These are phyloP conservation scores for Bisporella sp. DNA, from an alignment of 2,329 filamentous ascomycete genomes.

Conservation along the genomic window DNA sequence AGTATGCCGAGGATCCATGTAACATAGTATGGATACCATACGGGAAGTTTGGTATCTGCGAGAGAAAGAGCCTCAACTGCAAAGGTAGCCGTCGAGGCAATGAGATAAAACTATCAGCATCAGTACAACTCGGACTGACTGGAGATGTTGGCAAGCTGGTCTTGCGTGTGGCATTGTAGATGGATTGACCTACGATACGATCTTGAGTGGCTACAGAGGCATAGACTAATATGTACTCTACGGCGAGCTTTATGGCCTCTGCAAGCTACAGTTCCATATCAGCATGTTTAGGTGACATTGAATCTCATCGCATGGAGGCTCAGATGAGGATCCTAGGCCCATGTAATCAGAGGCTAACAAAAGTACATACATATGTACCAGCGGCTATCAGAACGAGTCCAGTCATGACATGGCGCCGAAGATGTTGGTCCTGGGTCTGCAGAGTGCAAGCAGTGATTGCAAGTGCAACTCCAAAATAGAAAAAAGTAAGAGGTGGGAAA, in stretches of 20 bases:
- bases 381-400: conserved; percentile 30
- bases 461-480: conserved; percentile 48
- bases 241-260: no score
- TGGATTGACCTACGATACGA: background rate
- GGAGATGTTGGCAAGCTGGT: background rate
- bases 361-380: conserved; percentile 36
- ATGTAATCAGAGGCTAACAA: conserved; percentile 22
- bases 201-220: no score
- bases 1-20: conserved; percentile 52
- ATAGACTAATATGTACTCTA: no score
- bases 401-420: conserved; percentile 37
- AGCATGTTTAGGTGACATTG: no score
- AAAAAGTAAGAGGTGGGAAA: conserved; percentile 49
- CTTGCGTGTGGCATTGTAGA: background rate
- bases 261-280: no score
- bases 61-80: conserved; percentile 51
- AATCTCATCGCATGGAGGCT: no score
- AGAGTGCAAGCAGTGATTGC: conserved; percentile 46
- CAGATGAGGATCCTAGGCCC: no score
- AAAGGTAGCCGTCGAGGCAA: conserved; percentile 59
- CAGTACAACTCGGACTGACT: conserved; percentile 1
- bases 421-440: conserved; percentile 37
- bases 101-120: conserved; percentile 40
- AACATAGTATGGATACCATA: conserved; percentile 58
- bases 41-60: conserved; percentile 39